Conservation (phyloP, 2,329 filamentous ascomycete genomes). For the Zarea fungicola region DNA sequence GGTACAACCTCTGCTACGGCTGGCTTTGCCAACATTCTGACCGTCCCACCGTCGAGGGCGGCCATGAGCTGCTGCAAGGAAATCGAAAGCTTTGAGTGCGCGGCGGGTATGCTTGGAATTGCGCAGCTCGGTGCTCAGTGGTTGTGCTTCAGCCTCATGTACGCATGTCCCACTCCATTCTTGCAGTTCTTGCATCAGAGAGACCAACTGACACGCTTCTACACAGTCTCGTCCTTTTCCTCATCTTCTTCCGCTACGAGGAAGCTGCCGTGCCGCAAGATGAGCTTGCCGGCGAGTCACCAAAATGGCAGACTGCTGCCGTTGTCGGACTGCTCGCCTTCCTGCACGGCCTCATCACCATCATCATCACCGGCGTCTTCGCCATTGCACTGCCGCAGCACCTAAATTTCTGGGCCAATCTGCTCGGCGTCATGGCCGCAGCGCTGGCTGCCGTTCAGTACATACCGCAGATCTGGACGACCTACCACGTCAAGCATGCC, state of each 20-base stretch:
- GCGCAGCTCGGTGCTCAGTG: slow-evolving; percentile 89
- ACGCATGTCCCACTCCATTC: slow-evolving; percentile 29
- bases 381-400: slow-evolving; percentile 56
- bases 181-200: not conserved
- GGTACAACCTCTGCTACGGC: slow-evolving; percentile 85
- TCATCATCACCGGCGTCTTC: slow-evolving; percentile 65
- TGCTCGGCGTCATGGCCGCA: slow-evolving; percentile 74
- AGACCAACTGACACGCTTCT: slow-evolving; percentile 21
- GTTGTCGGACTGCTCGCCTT: slow-evolving; percentile 68
- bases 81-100: slow-evolving; percentile 75
- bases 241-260: slow-evolving; percentile 81
- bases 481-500: slow-evolving; percentile 76
- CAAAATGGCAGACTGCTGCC: slow-evolving; percentile 74
- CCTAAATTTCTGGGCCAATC: slow-evolving; percentile 76
- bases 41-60: slow-evolving; percentile 73
- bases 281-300: slow-evolving; percentile 46
- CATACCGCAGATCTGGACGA: slow-evolving; percentile 91
- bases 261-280: slow-evolving; percentile 45
- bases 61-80: slow-evolving; percentile 84
- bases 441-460: slow-evolving; percentile 83
- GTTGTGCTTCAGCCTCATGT: slow-evolving; percentile 91
- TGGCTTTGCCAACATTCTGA: slow-evolving; percentile 87
- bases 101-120: slow-evolving; percentile 80
- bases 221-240: slow-evolving; percentile 91
- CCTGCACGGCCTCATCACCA: slow-evolving; percentile 65